Conservation (phyloP, 1,139 yeast genomes). For the Protomyces arabidopsidicola region DNA sequence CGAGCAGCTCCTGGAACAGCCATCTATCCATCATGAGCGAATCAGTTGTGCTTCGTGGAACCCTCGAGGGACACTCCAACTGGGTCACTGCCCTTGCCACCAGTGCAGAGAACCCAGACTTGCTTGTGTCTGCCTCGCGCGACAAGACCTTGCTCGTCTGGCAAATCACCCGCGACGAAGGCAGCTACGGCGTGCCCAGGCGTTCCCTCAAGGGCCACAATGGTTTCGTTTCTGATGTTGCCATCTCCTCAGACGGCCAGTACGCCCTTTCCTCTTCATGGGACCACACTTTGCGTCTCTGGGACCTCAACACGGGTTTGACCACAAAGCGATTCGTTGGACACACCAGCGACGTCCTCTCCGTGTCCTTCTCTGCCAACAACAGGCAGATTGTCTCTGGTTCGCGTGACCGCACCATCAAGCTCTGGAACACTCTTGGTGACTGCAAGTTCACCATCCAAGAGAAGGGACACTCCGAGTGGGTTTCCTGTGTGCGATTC, state of each 20-base stretch:
- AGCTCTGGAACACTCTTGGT: constrained; percentile 99
- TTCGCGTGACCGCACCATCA: constrained; percentile 98
- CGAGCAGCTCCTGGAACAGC: neutral
- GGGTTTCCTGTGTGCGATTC: constrained; percentile 98
- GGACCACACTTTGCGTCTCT: constrained; percentile 98
- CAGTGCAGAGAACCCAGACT: constrained; percentile 97
- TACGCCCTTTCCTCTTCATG: constrained; percentile 99
- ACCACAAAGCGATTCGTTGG: constrained; percentile 95
- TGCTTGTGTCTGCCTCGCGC: constrained; percentile 97
- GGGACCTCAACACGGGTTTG: constrained; percentile 96
- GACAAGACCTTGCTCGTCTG: constrained; percentile 98
- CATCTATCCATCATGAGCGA: constrained; percentile 42
- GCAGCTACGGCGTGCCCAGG: constrained; percentile 97
- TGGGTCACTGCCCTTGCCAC: constrained; percentile 99
- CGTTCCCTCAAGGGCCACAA: constrained; percentile 97
- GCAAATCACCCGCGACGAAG: constrained; percentile 82
- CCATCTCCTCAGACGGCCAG: constrained; percentile 97
- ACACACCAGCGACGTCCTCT: constrained; percentile 95
- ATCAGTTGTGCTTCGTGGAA: constrained; percentile 99
- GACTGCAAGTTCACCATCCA: constrained; percentile 90
- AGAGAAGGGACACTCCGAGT: constrained; percentile 85
- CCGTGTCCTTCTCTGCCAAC: constrained; percentile 94
- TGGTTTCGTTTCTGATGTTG: constrained; percentile 97
- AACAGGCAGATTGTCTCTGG: constrained; percentile 98
- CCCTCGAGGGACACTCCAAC: constrained; percentile 77